Evolutionary conservation across 768 basidiomycete species (phyloP), one percentile per base, ranked within the genome.

Genomic region (Phlebiopsis flavidoalba): DNA sequence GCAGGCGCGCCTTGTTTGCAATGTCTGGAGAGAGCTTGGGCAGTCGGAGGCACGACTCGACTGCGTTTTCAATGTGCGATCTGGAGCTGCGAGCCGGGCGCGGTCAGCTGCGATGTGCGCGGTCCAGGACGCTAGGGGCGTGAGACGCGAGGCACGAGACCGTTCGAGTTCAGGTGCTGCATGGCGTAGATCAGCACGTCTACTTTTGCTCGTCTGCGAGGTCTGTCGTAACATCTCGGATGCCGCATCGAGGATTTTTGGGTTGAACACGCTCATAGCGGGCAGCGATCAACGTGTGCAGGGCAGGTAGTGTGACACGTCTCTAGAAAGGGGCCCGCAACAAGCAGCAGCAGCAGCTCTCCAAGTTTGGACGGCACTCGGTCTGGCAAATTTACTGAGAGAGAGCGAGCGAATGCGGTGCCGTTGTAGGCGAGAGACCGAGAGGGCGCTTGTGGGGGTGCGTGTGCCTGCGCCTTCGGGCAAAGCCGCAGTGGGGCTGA

Each of bases 101-200:
- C 22, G 22, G 31, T 26, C 22, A 31, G 50, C 26, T 22, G 15
- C 26, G 7, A 12, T 15, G 50, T 31, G 33, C 33, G 6, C 31
- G 50, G 3, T 5, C 50, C 14, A 52, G 50, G 11, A 49, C 33
- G 33, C 50, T n/a, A n/a, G n/a, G 48, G 57, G 54, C 26, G 26
- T n/a, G n/a, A 47, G 31, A 43, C 12, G 40, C 48, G n/a, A 60
- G 12, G 57, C n/a, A 69, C 72, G 60, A n/a, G 69, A 88, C 86
- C 86, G 80, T 60, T 92, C 86, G 51, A 80, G 77, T 55, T 84
- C 61, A 96, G 83, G 66, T 87, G 88, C 64, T 87, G 85, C 80
- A 94, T 85, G n/a, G 91, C 92, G 64, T 89, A 85, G 53, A 93
- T 71, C 57, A 93, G 74, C 40, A 89, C 78, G 59, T 87, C 86